Conservation (phyloP, 805 yeast genomes). For the Torulaspora franciscae region DNA sequence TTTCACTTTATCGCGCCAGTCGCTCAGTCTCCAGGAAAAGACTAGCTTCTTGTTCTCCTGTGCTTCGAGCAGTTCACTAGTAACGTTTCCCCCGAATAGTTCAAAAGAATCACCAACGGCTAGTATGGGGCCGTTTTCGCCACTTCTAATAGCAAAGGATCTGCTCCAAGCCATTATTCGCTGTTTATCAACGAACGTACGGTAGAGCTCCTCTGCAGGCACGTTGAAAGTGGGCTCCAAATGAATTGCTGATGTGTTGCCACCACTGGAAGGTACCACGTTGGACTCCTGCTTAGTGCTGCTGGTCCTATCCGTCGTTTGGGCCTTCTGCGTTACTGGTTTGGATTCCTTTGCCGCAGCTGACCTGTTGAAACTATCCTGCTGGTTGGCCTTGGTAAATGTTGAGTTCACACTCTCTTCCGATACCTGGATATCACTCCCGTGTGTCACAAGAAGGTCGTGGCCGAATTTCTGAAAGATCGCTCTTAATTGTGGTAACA, state of each 20-base stretch:
- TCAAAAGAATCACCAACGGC: constrained; percentile 57
- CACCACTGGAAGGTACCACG: constrained; percentile 14
- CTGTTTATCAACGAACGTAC: constrained; percentile 68
- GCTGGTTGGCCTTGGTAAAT: constrained; percentile 50
- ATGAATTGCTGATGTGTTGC: constrained; percentile 73
- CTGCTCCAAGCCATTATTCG: constrained; percentile 91
- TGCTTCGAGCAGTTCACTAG: constrained; percentile 61
- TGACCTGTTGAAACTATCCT: constrained; percentile 25
- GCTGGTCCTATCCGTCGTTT: constrained; percentile 9
- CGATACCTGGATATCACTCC: constrained; percentile 82
- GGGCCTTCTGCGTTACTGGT: constrained; percentile 12
- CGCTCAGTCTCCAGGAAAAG: constrained; percentile 80
- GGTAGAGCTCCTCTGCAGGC: constrained; percentile 77
- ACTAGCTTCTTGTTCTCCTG: constrained; percentile 55
- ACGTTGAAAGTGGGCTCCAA: constrained; percentile 80
- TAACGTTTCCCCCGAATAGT: constrained; percentile 82
- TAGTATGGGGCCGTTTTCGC: constrained; percentile 38
- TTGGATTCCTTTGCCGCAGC: constrained; percentile 6
- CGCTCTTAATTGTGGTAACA: constrained; percentile 68
- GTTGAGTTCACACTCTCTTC: constrained; percentile 57
- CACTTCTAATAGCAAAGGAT: constrained; percentile 39
- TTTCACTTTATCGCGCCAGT: constrained; percentile 83
- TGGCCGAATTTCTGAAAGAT: constrained; percentile 62
- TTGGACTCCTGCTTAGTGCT: constrained; percentile 15
- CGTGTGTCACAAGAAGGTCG: constrained; percentile 70